Percentiles rank a stretch among this genome's conserved stretches.
Evolutionary conservation across 1,139 yeast genomes (phyloP).

Genomic region (Geotrichum restrictum): DNA sequence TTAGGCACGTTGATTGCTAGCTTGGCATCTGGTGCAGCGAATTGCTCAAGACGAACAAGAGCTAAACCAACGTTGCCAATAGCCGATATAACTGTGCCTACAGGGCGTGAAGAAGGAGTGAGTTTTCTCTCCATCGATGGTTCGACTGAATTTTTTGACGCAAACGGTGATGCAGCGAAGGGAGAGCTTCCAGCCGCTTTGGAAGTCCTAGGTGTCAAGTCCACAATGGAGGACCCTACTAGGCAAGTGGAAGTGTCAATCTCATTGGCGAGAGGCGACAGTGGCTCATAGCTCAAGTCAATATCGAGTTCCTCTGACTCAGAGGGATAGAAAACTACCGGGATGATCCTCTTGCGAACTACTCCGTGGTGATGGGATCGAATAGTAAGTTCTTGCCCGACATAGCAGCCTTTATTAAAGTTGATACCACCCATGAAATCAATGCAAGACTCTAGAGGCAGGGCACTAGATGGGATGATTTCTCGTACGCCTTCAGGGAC

Average conservation of each 20-base stretch:
- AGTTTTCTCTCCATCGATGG: constrained; percentile 13
- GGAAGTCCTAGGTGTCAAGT: constrained; percentile 15
- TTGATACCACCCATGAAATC: constrained; percentile 83
- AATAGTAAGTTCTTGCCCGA: constrained; percentile 92
- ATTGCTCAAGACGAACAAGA: constrained; percentile 49
- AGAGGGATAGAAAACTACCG: constrained; percentile 51
- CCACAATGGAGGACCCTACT: constrained; percentile 18
- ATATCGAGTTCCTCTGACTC: constrained; percentile 29
- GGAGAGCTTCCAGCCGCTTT: constrained; percentile 12
- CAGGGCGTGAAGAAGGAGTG: constrained; percentile 17
- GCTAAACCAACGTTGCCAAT: constrained; percentile 67
- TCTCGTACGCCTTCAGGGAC: constrained; percentile 58
- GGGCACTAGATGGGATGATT: constrained; percentile 46
- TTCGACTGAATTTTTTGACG: constrained; percentile 28
- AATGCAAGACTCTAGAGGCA: constrained; percentile 82
- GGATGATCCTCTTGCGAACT: constrained; percentile 74
- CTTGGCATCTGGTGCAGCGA: constrained; percentile 37
- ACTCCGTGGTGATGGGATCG: constrained; percentile 82
- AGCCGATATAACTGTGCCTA: constrained; percentile 56
- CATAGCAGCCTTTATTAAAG: constrained; percentile 88
- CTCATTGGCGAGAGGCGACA: constrained; percentile 16
- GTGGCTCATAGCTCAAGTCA: constrained; percentile 28
- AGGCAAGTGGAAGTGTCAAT: constrained; percentile 17
- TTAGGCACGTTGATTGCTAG: constrained; percentile 35
- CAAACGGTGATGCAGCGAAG: constrained; percentile 31